These are phyloP conservation scores for Ustilago loliicola DNA, from an alignment of 1,284 basidiomycete species.

Conservation along the genomic window DNA sequence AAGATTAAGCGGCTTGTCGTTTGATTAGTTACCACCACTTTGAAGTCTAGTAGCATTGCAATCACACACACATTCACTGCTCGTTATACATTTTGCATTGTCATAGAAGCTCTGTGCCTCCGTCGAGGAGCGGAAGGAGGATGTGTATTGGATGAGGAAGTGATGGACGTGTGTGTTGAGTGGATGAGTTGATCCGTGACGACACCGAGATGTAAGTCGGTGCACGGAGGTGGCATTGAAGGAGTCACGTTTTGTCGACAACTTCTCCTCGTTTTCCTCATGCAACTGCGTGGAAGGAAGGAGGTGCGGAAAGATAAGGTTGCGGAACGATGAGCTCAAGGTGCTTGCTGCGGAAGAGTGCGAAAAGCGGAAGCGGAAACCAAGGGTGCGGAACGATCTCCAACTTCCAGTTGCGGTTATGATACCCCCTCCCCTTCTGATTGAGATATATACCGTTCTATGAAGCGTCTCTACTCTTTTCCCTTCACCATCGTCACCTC, in stretches of 20 bases:
- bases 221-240: not conserved
- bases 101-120: not conserved
- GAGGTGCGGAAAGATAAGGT: not conserved
- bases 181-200: not conserved
- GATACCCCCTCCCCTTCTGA: no score
- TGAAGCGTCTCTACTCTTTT: no score
- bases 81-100: slow-evolving; percentile 3
- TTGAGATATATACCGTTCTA: no score
- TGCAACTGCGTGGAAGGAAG: not conserved
- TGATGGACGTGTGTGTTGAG: not conserved
- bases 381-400: no score
- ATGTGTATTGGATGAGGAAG: slow-evolving; percentile 1
- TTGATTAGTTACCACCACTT: not conserved
- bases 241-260: not conserved
- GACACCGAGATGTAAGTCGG: no score
- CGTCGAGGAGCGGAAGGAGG: not conserved
- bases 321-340: not conserved
- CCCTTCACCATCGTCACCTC: no score
- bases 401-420: no score
- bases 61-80: slow-evolving; percentile 10
- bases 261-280: not conserved
- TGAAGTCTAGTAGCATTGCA: not conserved
- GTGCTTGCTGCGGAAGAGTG: not conserved
- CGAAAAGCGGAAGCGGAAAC: not conserved
- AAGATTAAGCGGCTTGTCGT: slow-evolving; percentile 20